Conservation (phyloP, 2,329 filamentous ascomycete species). For the Aulographum hederae region DNA sequence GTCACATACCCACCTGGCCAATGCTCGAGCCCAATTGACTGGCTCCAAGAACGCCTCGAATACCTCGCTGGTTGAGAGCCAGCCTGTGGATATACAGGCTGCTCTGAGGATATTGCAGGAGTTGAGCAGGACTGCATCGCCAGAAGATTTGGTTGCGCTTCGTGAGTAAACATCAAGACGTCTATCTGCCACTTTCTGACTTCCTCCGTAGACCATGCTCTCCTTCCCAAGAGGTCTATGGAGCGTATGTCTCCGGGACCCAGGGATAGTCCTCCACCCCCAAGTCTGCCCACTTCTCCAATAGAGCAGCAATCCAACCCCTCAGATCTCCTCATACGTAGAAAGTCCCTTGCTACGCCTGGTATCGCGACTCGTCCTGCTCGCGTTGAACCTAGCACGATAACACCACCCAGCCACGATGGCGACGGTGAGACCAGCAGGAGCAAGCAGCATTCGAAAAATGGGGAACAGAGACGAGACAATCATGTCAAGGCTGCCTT, state of each 20-base stretch:
- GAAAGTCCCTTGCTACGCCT: slow-evolving; percentile 21
- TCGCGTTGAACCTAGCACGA: slow-evolving; percentile 1
- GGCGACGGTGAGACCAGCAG: background rate
- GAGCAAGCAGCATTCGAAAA: background rate
- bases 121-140: slow-evolving; percentile 27
- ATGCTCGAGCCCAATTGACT: no score
- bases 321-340: slow-evolving; percentile 12
- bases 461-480: background rate
- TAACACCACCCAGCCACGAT: background rate
- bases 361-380: slow-evolving; percentile 19
- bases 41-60: no score
- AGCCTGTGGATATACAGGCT: slow-evolving; percentile 21
- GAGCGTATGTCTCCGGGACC: background rate
- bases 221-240: slow-evolving; percentile 4
- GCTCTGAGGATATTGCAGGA: slow-evolving; percentile 27
- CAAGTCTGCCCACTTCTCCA: background rate
- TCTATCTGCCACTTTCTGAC: background rate
- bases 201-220: slow-evolving; percentile 5
- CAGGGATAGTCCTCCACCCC: background rate
- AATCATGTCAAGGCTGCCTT: slow-evolving; percentile 3
- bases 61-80: no score
- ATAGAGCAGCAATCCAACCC: background rate
- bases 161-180: slow-evolving; percentile 10
- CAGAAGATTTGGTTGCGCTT: slow-evolving; percentile 26
- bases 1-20: no score